A percentile compares a stretch with the other conserved stretches of the same genome.
Conservation (phyloP, 208 protist species). For the Acanthamoeba royreba region DNA sequence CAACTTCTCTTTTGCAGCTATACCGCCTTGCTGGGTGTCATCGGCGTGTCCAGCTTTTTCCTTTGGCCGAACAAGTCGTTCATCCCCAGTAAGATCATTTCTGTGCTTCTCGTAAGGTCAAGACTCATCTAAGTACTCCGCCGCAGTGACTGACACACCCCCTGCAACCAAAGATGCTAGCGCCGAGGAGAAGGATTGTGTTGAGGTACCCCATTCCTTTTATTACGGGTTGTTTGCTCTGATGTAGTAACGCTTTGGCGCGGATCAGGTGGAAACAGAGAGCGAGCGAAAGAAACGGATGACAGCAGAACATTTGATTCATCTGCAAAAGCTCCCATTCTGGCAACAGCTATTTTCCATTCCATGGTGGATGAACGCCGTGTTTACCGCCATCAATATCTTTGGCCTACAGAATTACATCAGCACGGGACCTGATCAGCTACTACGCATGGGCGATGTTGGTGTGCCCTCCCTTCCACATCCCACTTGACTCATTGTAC, state of each 20-base stretch:
- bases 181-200: not conserved
- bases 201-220: too few relatives aligned
- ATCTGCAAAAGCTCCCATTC: not conserved
- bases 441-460: not conserved
- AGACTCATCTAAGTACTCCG: not conserved
- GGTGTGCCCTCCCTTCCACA: too few relatives aligned
- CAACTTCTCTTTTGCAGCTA: not conserved
- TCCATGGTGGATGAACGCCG: not conserved
- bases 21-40: not conserved
- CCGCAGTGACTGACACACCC: not conserved
- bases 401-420: constrained; percentile 16
- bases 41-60: not conserved
- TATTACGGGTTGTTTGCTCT: too few relatives aligned
- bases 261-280: not conserved
- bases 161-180: too few relatives aligned
- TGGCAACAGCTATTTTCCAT: not conserved
- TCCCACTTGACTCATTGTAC: too few relatives aligned
- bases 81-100: not conserved
- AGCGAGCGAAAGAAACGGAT: not conserved
- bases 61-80: not conserved
- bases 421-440: not conserved
- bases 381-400: not conserved
- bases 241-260: not conserved
- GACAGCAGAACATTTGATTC: not conserved
- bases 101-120: not conserved